Conservation (phyloP, 371 early-diverging fungal species). For the Cokeromyces recurvatus region DNA sequence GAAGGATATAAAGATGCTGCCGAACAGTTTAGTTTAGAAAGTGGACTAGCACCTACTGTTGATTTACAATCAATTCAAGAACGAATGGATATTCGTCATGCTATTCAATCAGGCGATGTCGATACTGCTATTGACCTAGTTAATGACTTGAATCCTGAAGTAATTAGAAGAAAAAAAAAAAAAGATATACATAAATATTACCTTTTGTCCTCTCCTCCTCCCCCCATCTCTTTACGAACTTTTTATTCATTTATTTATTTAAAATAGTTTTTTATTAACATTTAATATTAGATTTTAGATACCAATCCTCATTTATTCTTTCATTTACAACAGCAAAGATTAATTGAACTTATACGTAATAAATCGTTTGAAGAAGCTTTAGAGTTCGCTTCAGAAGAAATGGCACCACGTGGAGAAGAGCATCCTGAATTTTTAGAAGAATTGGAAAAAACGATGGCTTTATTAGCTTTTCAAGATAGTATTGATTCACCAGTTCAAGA, state of each 20-base stretch:
- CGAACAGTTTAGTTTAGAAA: constrained; percentile 87
- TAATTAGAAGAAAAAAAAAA: too few relatives aligned
- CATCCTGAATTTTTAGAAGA: constrained; percentile 92
- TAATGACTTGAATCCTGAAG: constrained; percentile 96
- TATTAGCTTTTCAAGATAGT: constrained; percentile 84
- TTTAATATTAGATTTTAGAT: constrained; percentile 87
- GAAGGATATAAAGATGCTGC: constrained; percentile 98
- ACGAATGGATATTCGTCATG: constrained; percentile 89
- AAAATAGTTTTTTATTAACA: too few relatives aligned
- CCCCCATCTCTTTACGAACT: too few relatives aligned
- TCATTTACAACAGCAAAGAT: constrained; percentile 91
- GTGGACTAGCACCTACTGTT: constrained; percentile 71
- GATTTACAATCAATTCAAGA: constrained; percentile 90
- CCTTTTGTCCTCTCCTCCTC: too few relatives aligned
- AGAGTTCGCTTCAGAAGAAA: constrained; percentile 94
- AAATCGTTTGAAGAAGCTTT: constrained; percentile 81
- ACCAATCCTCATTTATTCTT: constrained; percentile 92
- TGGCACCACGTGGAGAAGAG: constrained; percentile 95
- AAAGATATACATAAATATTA: neutral
- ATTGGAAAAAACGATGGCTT: constrained; percentile 92
- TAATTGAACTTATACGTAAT: constrained; percentile 89
- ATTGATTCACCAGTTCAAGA: constrained; percentile 71
- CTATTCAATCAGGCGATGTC: constrained; percentile 86
- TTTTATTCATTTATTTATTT: too few relatives aligned
- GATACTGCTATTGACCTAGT: constrained; percentile 92